These are phyloP conservation scores for Penicillium coprophilum DNA, from an alignment of 495 filamentous ascomycete species.

Conservation along the genomic window DNA sequence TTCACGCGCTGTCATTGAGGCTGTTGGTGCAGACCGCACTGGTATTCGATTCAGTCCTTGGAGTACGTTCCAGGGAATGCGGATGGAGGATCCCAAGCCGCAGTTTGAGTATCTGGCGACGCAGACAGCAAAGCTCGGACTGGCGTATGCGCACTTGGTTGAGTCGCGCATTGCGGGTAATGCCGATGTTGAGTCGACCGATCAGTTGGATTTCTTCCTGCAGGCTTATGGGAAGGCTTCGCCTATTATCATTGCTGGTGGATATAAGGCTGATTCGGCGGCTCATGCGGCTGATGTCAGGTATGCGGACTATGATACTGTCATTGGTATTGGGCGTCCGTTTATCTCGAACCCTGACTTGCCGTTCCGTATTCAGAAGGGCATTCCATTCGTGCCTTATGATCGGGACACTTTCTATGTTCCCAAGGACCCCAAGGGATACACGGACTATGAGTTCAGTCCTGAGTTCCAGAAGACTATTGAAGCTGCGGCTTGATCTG, in stretches of 20 bases:
- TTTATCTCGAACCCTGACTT: constrained; percentile 75
- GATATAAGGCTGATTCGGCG: constrained; percentile 51
- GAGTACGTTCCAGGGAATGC: constrained; percentile 66
- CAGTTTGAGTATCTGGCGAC: constrained; percentile 62
- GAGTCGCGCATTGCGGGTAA: constrained; percentile 52
- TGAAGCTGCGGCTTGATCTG: constrained; percentile 23
- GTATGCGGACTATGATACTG: constrained; percentile 52
- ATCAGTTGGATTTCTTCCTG: constrained; percentile 51
- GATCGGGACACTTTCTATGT: constrained; percentile 60
- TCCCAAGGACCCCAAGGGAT: constrained; percentile 52
- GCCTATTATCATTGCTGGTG: constrained; percentile 64
- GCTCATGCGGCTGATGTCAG: constrained; percentile 51
- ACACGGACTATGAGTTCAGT: constrained; percentile 57
- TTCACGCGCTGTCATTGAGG: constrained; percentile 57
- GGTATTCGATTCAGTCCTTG: constrained; percentile 67
- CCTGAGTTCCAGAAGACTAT: constrained; percentile 37
- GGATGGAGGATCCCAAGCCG: constrained; percentile 60
- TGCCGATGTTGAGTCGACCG: constrained; percentile 39
- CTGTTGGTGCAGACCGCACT: constrained; percentile 61
- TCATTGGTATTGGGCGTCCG: constrained; percentile 59
- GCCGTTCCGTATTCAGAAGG: constrained; percentile 58
- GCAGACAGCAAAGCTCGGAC: constrained; percentile 51
- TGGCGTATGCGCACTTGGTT: constrained; percentile 69
- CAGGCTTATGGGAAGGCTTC: constrained; percentile 43
- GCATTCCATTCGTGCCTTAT: constrained; percentile 55